A percentile compares a stretch with the other conserved stretches of the same genome.
Evolutionary conservation across 306 rosid species (phyloP).

Genomic region (Citrullus amarus): DNA sequence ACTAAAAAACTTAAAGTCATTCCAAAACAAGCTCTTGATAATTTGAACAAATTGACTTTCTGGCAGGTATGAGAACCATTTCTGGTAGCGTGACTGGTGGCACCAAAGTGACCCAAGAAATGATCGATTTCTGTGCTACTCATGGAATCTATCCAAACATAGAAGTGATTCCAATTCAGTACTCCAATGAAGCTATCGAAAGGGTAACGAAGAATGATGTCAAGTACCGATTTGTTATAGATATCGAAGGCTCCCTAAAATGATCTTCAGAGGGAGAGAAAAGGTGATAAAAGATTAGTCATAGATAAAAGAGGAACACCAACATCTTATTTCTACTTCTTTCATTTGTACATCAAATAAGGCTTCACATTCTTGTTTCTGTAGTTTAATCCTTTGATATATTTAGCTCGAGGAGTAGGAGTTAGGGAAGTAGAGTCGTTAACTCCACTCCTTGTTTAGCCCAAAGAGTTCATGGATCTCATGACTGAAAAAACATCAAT

Average conservation of each 20-base stretch:
- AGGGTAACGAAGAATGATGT: constrained; percentile 61
- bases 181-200: constrained; percentile 72
- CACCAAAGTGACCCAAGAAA: constrained; percentile 57
- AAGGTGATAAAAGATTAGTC: background rate
- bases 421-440: too few species aligned
- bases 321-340: background rate
- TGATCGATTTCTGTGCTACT: constrained; percentile 71
- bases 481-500: too few species aligned
- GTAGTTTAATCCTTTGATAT: background rate
- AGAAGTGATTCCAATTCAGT: constrained; percentile 73
- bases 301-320: background rate
- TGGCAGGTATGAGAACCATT: constrained; percentile 48
- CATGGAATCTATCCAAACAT: constrained; percentile 48
- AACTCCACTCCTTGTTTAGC: too few species aligned
- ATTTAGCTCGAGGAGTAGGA: too few species aligned
- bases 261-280: constrained; percentile 5
- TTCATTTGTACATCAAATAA: background rate
- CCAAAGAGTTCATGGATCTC: too few species aligned
- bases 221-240: constrained; percentile 77
- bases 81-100: constrained; percentile 60
- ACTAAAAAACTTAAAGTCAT: too few species aligned
- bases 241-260: constrained; percentile 56
- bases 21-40: background rate
- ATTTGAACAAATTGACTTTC: background rate
- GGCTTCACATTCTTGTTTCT: background rate